Percentiles rank a stretch among this genome's conserved stretches.
Evolutionary conservation across 140 eudicot genomes (phyloP).

Genomic region (Oenanthe javanica): DNA sequence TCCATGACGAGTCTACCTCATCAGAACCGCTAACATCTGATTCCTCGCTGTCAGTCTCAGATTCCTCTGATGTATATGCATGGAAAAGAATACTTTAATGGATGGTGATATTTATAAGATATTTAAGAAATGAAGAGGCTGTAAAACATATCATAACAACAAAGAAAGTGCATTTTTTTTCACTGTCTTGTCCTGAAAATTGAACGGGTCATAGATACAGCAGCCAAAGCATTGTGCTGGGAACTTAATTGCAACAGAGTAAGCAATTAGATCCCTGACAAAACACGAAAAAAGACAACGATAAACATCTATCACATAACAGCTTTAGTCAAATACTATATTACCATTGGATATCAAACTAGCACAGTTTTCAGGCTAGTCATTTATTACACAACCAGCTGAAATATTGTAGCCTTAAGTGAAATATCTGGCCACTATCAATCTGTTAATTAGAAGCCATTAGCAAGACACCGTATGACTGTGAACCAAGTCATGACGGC

Average conservation of each 20-base stretch:
- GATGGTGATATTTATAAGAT: too few species aligned
- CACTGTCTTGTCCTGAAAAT: background rate
- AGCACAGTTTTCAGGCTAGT: background rate
- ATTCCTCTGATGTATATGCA: slow-evolving; percentile 30
- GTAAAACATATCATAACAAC: background rate
- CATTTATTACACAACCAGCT: background rate
- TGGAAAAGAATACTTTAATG: background rate
- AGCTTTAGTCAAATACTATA: background rate
- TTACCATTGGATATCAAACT: too few species aligned
- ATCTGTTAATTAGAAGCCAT: background rate
- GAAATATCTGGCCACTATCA: background rate
- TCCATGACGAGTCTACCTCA: slow-evolving; percentile 55
- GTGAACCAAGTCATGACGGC: background rate
- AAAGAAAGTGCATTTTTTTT: background rate
- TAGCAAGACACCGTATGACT: background rate
- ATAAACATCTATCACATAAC: background rate
- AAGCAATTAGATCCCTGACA: background rate
- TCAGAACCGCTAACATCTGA: slow-evolving; percentile 64
- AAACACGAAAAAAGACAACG: too few species aligned
- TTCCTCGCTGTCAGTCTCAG: slow-evolving; percentile 58
- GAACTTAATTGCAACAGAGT: background rate
- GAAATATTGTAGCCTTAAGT: background rate
- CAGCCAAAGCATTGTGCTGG: background rate
- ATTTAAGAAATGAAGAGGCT: background rate
- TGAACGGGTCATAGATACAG: background rate